phyloP scores from a whole-genome alignment of 2,329 filamentous ascomycete genomes.

The Fusarium heterosporum region DNA sequence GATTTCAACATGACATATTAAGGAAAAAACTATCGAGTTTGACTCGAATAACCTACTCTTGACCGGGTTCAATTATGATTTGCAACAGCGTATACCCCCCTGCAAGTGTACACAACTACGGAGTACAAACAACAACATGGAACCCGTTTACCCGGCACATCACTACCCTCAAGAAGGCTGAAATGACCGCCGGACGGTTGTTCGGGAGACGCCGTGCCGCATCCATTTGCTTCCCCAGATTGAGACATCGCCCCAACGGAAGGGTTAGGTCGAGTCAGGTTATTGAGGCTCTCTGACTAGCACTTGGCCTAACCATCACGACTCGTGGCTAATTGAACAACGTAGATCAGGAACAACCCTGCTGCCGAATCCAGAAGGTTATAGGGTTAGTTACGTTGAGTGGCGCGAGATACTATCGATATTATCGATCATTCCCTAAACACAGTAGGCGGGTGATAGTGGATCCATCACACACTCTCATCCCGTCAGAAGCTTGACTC shows the following conservation, averaged over 20 bases:
- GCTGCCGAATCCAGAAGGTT: conserved; percentile 4
- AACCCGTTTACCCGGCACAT: neutral
- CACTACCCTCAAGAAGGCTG: neutral
- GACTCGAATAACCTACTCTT: neutral
- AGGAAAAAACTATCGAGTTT: neutral
- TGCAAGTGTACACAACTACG: neutral
- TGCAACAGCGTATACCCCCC: neutral
- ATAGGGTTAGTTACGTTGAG: conserved; percentile 11
- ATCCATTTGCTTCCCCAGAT: conserved; percentile 35
- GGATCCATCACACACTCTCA: conserved; percentile 20
- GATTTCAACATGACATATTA: too few relatives aligned
- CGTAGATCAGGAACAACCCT: conserved; percentile 24
- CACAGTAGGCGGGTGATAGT: conserved; percentile 27
- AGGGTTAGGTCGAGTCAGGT: conserved; percentile 23
- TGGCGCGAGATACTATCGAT: conserved; percentile 36
- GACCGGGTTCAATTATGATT: neutral
- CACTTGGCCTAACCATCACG: conserved; percentile 9
- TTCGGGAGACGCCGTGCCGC: conserved; percentile 36
- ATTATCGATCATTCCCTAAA: conserved; percentile 37
- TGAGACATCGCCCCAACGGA: conserved; percentile 20
- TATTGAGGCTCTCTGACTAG: conserved; percentile 24
- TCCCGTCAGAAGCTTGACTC: conserved; percentile 38
- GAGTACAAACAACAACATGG: too few relatives aligned
- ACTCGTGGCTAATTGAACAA: conserved; percentile 31
- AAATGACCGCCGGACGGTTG: conserved; percentile 23